Evolutionary conservation across 2,329 filamentous ascomycete genomes (phyloP).

Genomic region (Thermomyces lanuginosus): DNA sequence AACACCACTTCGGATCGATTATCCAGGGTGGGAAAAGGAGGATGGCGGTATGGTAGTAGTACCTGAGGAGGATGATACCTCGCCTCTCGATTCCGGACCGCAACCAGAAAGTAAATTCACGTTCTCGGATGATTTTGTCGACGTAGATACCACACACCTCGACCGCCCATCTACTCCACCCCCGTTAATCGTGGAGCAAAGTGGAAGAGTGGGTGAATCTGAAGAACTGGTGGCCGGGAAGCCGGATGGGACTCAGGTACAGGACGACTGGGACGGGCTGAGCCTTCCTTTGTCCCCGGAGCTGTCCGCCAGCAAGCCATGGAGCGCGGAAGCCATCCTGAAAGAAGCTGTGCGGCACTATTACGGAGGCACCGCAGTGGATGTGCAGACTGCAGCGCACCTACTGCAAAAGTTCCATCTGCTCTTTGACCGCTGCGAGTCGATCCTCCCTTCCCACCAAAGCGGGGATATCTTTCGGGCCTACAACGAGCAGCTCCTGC

Average conservation of each 20-base stretch:
- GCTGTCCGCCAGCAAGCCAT: slow-evolving; percentile 19
- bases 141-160: slow-evolving; percentile 22
- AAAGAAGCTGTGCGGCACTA: slow-evolving; percentile 26
- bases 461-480: slow-evolving; percentile 39
- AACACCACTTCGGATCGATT: slow-evolving; percentile 9
- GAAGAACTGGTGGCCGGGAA: slow-evolving; percentile 5
- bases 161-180: slow-evolving; percentile 27
- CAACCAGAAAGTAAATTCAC: slow-evolving; percentile 10
- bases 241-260: slow-evolving; percentile 4
- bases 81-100: slow-evolving; percentile 6
- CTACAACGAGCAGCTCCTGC: slow-evolving; percentile 40
- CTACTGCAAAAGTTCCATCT: slow-evolving; percentile 25
- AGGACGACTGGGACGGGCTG: slow-evolving; percentile 10
- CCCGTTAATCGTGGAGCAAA: slow-evolving; percentile 21
- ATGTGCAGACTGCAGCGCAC: slow-evolving; percentile 27
- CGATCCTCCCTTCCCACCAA: slow-evolving; percentile 29
- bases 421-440: slow-evolving; percentile 22
- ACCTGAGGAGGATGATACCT: slow-evolving; percentile 8
- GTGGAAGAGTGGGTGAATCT: slow-evolving; percentile 10
- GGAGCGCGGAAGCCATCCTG: slow-evolving; percentile 23
- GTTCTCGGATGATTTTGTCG: slow-evolving; percentile 13
- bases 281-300: slow-evolving; percentile 19
- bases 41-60: slow-evolving; percentile 7
- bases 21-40: slow-evolving; percentile 10
- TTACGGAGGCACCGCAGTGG: slow-evolving; percentile 21